Evolutionary conservation across 805 yeast genomes (phyloP), one percentile per base, ranked within the genome.

Genomic region (Wickerhamomyces ciferrii): DNA sequence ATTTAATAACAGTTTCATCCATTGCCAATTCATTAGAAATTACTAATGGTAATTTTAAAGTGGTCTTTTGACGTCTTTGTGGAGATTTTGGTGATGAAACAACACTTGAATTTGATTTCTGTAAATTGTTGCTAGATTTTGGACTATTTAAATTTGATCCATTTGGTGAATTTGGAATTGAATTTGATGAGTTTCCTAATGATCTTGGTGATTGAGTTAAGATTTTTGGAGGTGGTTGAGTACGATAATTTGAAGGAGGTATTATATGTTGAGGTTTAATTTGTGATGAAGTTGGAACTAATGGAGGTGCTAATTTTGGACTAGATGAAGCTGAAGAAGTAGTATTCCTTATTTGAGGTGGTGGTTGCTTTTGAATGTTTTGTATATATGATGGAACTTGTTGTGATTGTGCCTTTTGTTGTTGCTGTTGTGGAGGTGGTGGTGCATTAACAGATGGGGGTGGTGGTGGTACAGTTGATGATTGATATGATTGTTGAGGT

Each of bases 181-280:
- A 32, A 34, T 13, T 18, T 18, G 37, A 15, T 7, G 35, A 32
- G 18, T 13, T 18, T 18, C 23, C 6, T 7, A 10, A 10, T 27
- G 31, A 27, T 23, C 44, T 49, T 40, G 56, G 54, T 25, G 50
- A 49, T 19, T 43, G 48, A 1, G 61, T 60, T 34, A 52, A 53
- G 39, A 35, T 65, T 15, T 42, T 55, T 14, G 72, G 67, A 47
- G 69, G 67, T 20, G 72, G 71, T 4, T 66, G 35, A 27, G 31
- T 14, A 27, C 14, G 31, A 14, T 8, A 31, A 31, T 31, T 31
- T 34, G 37, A 42, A 31, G 42, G 5, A 39, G 46, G 10, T 25
- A 42, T 37, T 7, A 47, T 29, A 13, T 29, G 11, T 27, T n/a
- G 19, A 6, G 46, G 46, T 4, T 37, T 37, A 17, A 20, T 9